phyloP scores from a whole-genome alignment of 305 asterid genomes.

The Petunia hybrid region DNA sequence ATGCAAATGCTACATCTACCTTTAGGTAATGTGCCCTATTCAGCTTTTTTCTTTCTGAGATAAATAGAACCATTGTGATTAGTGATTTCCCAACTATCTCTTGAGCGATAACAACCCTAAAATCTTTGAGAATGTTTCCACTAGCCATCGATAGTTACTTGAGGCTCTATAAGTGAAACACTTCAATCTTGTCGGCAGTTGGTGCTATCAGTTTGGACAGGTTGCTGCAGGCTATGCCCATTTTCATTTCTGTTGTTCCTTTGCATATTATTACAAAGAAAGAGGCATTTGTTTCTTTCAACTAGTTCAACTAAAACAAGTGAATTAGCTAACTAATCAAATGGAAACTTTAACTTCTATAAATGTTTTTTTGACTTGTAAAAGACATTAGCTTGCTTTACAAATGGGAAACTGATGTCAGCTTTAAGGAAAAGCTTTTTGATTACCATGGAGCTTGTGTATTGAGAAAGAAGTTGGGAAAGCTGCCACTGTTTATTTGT shows the following conservation, averaged over 20 bases:
- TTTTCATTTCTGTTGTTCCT: background rate
- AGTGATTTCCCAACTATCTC: constrained; percentile 15
- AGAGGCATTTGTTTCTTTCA: constrained; percentile 14
- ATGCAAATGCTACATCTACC: constrained; percentile 1
- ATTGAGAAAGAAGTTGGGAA: background rate
- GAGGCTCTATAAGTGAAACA: background rate
- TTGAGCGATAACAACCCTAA: background rate
- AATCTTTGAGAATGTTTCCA: background rate
- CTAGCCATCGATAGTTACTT: background rate
- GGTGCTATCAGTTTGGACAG: background rate
- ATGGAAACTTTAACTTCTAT: background rate
- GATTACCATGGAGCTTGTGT: constrained; percentile 16
- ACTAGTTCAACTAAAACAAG: background rate
- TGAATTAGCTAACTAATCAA: background rate
- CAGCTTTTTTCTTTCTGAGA: background rate
- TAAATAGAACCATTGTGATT: background rate
- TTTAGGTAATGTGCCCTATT: background rate
- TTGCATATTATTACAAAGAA: background rate
- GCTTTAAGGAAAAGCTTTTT: background rate
- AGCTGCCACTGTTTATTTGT: constrained; percentile 3
- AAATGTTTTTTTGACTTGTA: background rate
- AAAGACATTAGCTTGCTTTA: background rate
- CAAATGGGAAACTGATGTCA: background rate
- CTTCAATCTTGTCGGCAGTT: background rate
- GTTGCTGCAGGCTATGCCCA: background rate